Evolutionary conservation across 2,329 filamentous ascomycete genomes (phyloP).

Genomic region (Pyrenophora tritici-repentis): DNA sequence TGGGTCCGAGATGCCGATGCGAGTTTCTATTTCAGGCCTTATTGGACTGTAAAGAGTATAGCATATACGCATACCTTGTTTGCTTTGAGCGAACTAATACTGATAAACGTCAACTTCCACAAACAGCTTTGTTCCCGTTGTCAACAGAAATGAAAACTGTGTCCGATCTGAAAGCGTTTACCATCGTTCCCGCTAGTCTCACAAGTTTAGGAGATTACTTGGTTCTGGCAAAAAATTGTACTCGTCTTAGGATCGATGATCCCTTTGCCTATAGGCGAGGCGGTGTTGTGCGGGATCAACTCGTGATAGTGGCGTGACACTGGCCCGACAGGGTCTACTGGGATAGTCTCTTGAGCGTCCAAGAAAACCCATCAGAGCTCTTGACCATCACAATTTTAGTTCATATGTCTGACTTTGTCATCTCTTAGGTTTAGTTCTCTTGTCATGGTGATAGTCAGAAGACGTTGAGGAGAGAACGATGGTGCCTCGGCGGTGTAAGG

Average conservation of each 20-base stretch:
- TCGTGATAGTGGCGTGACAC: slow-evolving; percentile 26
- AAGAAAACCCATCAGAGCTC: no score
- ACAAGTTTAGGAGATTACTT: slow-evolving; percentile 17
- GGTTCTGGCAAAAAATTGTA: slow-evolving; percentile 10
- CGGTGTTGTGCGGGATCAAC: slow-evolving; percentile 7
- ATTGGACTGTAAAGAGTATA: no score
- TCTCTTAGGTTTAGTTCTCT: no score
- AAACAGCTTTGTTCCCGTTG: no score
- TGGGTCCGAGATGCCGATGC: slow-evolving; percentile 12
- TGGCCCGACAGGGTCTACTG: slow-evolving; percentile 11
- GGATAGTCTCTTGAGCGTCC: background rate
- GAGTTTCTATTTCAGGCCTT: background rate
- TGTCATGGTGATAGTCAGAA: no score
- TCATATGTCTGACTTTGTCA: no score
- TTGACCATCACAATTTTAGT: no score
- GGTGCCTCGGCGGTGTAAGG: no score
- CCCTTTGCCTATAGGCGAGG: slow-evolving; percentile 16
- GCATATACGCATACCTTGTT: no score
- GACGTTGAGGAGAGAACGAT: no score
- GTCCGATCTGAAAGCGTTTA: slow-evolving; percentile 7
- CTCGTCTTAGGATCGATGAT: background rate
- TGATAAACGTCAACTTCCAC: background rate
- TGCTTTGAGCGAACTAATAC: background rate
- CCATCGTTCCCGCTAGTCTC: slow-evolving; percentile 19
- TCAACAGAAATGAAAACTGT: background rate